Conservation (phyloP, 768 basidiomycete species). For the Mycena olivaceomarginata region DNA sequence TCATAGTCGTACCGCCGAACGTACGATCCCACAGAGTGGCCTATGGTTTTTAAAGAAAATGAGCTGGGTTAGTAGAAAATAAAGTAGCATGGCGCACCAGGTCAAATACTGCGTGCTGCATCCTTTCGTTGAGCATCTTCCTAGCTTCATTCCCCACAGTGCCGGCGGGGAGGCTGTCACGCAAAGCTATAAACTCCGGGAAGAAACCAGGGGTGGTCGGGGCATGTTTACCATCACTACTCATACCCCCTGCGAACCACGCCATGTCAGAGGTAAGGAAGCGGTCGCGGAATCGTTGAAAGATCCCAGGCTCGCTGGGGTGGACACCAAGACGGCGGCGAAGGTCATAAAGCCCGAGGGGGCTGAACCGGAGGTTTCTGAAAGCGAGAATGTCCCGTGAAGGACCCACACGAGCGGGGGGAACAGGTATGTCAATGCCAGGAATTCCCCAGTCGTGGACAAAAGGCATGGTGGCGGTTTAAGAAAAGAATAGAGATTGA, state of each 20-base stretch:
- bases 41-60: not conserved
- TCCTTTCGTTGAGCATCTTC: not conserved
- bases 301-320: not conserved
- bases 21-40: conserved; percentile 8
- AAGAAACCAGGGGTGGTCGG: not conserved
- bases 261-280: conserved; percentile 16
- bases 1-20: not conserved
- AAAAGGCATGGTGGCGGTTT: not conserved
- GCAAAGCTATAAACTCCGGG: not conserved
- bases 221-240: conserved; percentile 11
- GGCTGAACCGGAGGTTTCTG: not conserved
- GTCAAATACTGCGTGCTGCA: not conserved
- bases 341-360: conserved; percentile 19
- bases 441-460: conserved; percentile 14
- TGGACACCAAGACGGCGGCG: conserved; percentile 19
- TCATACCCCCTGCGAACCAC: conserved; percentile 10
- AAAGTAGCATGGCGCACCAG: not conserved
- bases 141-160: not conserved
- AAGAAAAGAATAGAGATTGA: not conserved
- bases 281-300: not conserved
- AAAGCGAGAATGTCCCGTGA: not conserved
- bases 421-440: not conserved
- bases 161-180: not conserved
- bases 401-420: not conserved
- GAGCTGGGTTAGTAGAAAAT: not conserved